Base-by-base conservation (phyloP, 2,329 filamentous ascomycete species). In the Graphiopsis chlorocephala region DNA sequence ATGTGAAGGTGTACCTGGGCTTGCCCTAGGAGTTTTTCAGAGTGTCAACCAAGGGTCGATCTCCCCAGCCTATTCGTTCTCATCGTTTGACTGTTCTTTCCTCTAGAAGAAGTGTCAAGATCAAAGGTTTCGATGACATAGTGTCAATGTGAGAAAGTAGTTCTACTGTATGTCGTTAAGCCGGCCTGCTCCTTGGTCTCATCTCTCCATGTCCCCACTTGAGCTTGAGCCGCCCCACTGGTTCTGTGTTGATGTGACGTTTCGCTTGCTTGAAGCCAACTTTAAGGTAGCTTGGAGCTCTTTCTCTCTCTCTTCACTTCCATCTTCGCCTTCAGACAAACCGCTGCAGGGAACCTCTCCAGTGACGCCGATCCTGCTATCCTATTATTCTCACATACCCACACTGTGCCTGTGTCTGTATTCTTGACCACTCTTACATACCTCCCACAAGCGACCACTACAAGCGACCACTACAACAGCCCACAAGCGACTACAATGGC, bases 341-440 rank as follows among this genome's bases (percentile, higher is more conserved):
- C 15, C 17, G 8, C 50, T 53, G 50, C 50, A 53, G 50, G 50
- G 50, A 28, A 53, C 2, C 50, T 28, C 48, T 52, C 50, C n/a
- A n/a, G 50, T n/a, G 26, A 31, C 50, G 50, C 48, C 48, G 7
- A 29, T 28, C 25, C 48, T 45, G 38, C 38, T 20, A 20, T 45
- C 38, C n/a, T n/a, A 28, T 25, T 35, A n/a, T 55, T 60, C 70
- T n/a, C 56, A 65, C 15, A 68, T 75, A 48, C 78, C 76, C 65
- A 69, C 53, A 38, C 55, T 58, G 55, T 58, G 55, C n/a, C 33
- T 58, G 29, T 58, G 55, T 42, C 55, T 58, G 23, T 28, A 42
- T 45, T 14, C 15, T 58, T 55, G 48, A 33, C 52, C 38, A 58
- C 55, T 45, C 17, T 14, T n/a, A 33, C 35, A n/a, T n/a, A 76